Base-by-base conservation (phyloP, 345 rosid genomes). In the Gossypium stocksii region DNA sequence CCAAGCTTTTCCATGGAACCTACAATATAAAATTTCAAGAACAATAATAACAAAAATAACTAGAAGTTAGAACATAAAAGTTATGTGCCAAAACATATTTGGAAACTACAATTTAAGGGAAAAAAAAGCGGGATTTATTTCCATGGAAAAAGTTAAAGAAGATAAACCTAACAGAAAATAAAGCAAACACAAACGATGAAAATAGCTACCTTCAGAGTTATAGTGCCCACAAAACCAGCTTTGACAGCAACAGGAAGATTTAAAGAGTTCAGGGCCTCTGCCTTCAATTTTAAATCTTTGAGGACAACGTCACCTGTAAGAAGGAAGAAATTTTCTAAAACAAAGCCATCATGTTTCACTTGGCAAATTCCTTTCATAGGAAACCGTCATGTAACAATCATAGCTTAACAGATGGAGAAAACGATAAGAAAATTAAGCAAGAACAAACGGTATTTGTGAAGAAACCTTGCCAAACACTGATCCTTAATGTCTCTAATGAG, bases 1-100 rank as follows among this genome's bases (percentile, higher is more conserved):
- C 99, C 67, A 95, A 80, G 80, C 99, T 86, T 86, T 95, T 93
- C 99, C 99, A 95, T 3, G 98, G 99, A 82, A 95, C 99, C 99
- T 94, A 74, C 68, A 71, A 83, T 9, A 2, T 38, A 65, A n/a
- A 59, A 51, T 70, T 70, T 70, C 59, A 70, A 56, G 70, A 17
- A 29, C 23, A 82, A 17, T 44, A 76, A 67, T 45, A 20, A 19
- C 20, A 19, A n/a, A 70, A 63, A 53, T 17, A 63, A 72, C 29
- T 44, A 58, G 62, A 58, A 58, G 70, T 48, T 34, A 74, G 60
- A 69, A 44, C 22, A 67, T 41, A 74, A 4, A 7, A 14, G 60
- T 20, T 22, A 72, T 25, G 58, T 45, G 10, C 67, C 11, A 3
- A 77, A 43, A 49, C 71, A 71, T 56, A 51, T 68, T 45, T 58